Evolutionary conservation across 1,139 yeast genomes (phyloP), one percentile per base, ranked within the genome.

Genomic region (Wickerhamomyces sp.): DNA sequence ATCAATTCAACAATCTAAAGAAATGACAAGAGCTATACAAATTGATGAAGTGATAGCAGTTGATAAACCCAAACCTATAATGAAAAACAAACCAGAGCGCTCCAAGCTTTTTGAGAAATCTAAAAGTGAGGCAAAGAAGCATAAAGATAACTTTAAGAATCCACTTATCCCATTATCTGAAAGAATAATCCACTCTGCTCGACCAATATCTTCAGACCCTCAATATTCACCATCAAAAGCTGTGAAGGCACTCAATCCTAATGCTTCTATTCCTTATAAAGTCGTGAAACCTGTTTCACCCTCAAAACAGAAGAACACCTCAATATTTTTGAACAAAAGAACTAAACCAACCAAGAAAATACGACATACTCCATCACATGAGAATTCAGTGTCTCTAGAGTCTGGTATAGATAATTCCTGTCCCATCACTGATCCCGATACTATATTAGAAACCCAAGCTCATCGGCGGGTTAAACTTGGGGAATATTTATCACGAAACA

Each of bases 1-100:
- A 43, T 60, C 61, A 42, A 52, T 74, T 16, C 60, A 68, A 44
- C 49, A 59, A 37, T 68, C 74, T 40, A 74, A 75, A 47, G 64
- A 69, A 14, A 65, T 63, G 37, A 77, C 74, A 39, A 68, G 74
- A 45, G 69, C 77, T 2, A 53, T 64, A 0, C 55, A 55, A 9
- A 50, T 65, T 1, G 63, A 61, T 28, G 58, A 54, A 17, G 49
- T 60, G 2, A 49, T 57, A 5, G 38, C 35, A 36, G 27, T 29
- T 24, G 31, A 19, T 10, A 42, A 27, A 22, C 21, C 29, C 28
- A 25, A 19, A 22, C 13, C 14, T 12, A 15, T 33, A 9, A 7
- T 15, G 15, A 41, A 41, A 32, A 37, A 34, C 14, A 37, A 39
- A 17, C 40, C 42, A 28, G 27, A 40, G 28, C 38, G 54, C n/a